A percentile compares a stretch with the other conserved stretches of the same genome.
Evolutionary conservation across 2,329 filamentous ascomycete genomes (phyloP).

Genomic region (Aureobasidium sp.): DNA sequence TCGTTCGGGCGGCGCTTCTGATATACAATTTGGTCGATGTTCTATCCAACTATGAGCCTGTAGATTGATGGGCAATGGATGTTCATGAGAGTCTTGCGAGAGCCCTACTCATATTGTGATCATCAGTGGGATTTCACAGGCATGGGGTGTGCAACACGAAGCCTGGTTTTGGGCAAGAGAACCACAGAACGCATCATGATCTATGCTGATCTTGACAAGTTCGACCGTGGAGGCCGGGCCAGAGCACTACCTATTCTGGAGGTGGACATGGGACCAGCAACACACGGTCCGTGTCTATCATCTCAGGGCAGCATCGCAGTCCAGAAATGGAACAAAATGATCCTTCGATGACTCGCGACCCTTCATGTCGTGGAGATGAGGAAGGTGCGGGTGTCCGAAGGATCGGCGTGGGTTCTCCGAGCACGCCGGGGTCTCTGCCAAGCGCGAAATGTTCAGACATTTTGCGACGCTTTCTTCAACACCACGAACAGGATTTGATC

Average conservation of each 20-base stretch:
- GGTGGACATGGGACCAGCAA: background rate
- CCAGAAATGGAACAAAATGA: too few species aligned
- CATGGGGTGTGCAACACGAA: background rate
- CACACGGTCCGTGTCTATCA: background rate
- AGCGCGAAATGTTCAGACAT: background rate
- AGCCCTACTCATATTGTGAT: background rate
- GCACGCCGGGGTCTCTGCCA: background rate
- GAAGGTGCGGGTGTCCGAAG: too few species aligned
- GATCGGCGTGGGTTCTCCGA: too few species aligned
- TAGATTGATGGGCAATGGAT: background rate
- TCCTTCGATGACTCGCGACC: background rate
- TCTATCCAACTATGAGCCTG: too few species aligned
- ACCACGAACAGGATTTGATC: background rate
- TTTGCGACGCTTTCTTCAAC: background rate
- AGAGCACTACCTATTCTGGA: background rate
- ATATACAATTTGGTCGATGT: too few species aligned
- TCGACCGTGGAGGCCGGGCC: background rate
- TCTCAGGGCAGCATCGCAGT: background rate
- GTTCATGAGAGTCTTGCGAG: too few species aligned
- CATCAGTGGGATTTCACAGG: background rate
- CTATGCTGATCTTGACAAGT: background rate
- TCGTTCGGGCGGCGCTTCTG: too few species aligned
- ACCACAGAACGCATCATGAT: slow-evolving; percentile 48
- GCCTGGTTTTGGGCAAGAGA: too few species aligned
- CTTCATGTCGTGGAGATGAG: background rate